These are phyloP conservation scores for Amylostereum areolatum DNA, from an alignment of 1,284 basidiomycete species.

Conservation along the genomic window DNA sequence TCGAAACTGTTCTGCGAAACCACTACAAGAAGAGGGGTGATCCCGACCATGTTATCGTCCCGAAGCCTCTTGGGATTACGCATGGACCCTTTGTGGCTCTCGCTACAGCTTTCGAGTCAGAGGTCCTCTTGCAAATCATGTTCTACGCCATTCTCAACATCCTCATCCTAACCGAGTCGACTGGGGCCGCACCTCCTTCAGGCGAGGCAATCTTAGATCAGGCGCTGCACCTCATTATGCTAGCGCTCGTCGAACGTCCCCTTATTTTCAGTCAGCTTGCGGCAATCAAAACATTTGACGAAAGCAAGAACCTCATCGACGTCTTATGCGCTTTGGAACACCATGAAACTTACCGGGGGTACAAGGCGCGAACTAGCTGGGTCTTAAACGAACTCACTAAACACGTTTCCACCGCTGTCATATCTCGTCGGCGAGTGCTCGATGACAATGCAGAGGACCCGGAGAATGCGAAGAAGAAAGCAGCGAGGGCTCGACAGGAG, in stretches of 20 bases:
- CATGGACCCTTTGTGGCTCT: conserved; percentile 65
- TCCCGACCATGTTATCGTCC: conserved; percentile 69
- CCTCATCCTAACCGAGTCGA: conserved; percentile 51
- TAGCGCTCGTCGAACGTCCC: conserved; percentile 69
- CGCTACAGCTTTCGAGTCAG: conserved; percentile 55
- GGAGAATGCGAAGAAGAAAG: conserved; percentile 67
- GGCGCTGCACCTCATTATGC: conserved; percentile 79
- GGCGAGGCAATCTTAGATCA: conserved; percentile 89
- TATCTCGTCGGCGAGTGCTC: conserved; percentile 38
- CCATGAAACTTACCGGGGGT: conserved; percentile 66
- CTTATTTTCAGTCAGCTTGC: conserved; percentile 55
- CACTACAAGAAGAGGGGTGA: conserved; percentile 61
- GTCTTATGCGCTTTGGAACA: conserved; percentile 73
- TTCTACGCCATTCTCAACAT: conserved; percentile 75
- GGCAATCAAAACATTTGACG: conserved; percentile 48
- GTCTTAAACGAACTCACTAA: conserved; percentile 58
- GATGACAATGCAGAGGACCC: conserved; percentile 41
- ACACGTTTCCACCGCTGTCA: conserved; percentile 52
- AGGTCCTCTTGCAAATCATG: conserved; percentile 68
- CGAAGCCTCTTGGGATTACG: conserved; percentile 59
- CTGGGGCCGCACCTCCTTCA: conserved; percentile 57
- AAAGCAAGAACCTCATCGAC: conserved; percentile 60
- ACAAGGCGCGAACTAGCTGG: conserved; percentile 69
- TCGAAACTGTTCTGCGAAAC: conserved; percentile 74
- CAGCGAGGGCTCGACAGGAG: conserved; percentile 81